phyloP scores from a whole-genome alignment of 805 yeast species.

The Yueomyces sinensis region DNA sequence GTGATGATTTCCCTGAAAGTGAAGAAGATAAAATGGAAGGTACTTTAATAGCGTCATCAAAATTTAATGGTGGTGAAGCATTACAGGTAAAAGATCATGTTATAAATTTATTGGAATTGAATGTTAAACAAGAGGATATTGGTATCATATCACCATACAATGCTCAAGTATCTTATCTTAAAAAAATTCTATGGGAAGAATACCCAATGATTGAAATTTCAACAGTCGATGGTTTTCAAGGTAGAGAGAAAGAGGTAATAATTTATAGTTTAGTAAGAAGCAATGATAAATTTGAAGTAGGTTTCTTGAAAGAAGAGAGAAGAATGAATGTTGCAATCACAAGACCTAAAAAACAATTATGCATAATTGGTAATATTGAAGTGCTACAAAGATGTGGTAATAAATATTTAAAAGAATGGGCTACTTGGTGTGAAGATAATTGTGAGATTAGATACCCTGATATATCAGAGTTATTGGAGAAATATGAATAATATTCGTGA shows the following conservation, averaged over 20 bases:
- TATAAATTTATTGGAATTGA: conserved; percentile 32
- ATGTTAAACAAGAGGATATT: conserved; percentile 43
- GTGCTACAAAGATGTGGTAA: conserved; percentile 33
- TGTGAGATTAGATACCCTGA: conserved; percentile 62
- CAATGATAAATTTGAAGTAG: conserved; percentile 57
- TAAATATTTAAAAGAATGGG: conserved; percentile 51
- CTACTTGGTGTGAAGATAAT: conserved; percentile 50
- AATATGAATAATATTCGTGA: too few relatives aligned
- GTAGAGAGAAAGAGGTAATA: conserved; percentile 84
- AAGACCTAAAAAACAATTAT: conserved; percentile 72
- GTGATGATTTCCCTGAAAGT: conserved; percentile 66
- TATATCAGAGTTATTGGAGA: conserved; percentile 24
- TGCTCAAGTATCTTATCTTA: conserved; percentile 65
- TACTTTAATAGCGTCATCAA: conserved; percentile 34
- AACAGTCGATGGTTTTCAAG: conserved; percentile 95
- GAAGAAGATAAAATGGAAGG: conserved; percentile 24
- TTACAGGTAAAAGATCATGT: conserved; percentile 47
- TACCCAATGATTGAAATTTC: conserved; percentile 54
- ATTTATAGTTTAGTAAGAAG: conserved; percentile 73
- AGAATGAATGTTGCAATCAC: conserved; percentile 91
- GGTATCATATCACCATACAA: conserved; percentile 87
- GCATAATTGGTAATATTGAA: conserved; percentile 80
- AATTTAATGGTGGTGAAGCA: conserved; percentile 68
- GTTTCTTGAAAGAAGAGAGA: conserved; percentile 67
- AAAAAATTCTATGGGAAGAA: conserved; percentile 28